Conservation (phyloP, 2,329 filamentous ascomycete genomes). For the Cladosporium cucumerinum region DNA sequence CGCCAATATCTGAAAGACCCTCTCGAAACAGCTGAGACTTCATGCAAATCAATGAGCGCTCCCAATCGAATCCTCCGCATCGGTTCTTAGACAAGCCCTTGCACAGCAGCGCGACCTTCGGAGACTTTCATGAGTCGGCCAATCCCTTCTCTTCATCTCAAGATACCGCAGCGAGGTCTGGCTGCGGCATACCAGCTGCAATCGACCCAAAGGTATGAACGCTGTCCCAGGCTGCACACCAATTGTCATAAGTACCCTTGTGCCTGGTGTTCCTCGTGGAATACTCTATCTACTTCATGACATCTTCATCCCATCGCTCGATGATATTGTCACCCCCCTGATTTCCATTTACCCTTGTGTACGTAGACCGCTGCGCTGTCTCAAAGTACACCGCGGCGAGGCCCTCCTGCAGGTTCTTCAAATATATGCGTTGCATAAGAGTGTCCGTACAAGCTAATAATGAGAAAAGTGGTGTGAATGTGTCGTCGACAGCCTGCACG, state of each 20-base stretch:
- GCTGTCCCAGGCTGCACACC: background rate
- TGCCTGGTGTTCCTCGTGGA: background rate
- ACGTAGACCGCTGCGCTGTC: background rate
- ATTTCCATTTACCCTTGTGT: background rate
- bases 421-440: background rate
- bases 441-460: background rate
- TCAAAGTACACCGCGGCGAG: background rate
- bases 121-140: too few species aligned
- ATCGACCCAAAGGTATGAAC: background rate
- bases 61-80: too few species aligned
- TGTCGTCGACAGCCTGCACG: background rate
- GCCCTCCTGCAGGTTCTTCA: background rate
- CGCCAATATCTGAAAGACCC: too few species aligned
- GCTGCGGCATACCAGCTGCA: background rate
- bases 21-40: too few species aligned
- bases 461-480: background rate
- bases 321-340: background rate
- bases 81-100: too few species aligned
- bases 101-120: too few species aligned
- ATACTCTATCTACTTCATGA: background rate
- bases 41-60: too few species aligned
- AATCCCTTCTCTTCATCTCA: background rate
- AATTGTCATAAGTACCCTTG: background rate
- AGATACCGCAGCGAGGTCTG: background rate
- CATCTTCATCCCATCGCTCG: background rate